Evolutionary conservation across 805 yeast genomes (phyloP), one percentile per base, ranked within the genome.

Genomic region (Wickerhamomyces sydowiorum): DNA sequence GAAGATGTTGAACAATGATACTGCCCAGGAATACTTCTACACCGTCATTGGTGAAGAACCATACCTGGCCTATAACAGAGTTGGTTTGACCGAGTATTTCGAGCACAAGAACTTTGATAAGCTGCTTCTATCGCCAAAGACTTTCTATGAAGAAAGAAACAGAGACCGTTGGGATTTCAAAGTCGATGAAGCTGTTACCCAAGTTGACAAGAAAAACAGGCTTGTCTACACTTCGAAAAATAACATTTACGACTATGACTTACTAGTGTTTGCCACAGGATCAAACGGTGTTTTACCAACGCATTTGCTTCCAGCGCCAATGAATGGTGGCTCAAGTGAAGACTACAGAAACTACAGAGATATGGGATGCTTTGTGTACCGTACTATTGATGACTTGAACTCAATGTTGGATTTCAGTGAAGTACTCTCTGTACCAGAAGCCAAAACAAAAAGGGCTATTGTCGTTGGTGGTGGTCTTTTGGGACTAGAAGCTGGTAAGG

Each of bases 401-500:
- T 33, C 51, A 1, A 59, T 63, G 60, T 45, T 63, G 3, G 25
- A 33, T 12, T 62, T 52, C 39, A 44, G 59, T 35, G 56, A 52
- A 2, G 35, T 32, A 7, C 34, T 43, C 10, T 18, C 38, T 7
- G 19, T 18, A 3, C 7, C 39, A 14, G 43, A 43, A 14, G 43
- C 30, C 13, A 17, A 23, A 17, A 33, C 33, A 5, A 51, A 53
- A 35, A 45, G 56, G 17, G 65, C 65, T 2, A 48, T 60, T 19
- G 64, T 61, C 33, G 64, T 61, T 34, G 67, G 63, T 25, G 66
- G 66, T 39, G 66, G 66, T 7, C 46, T 62, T 3, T 44, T 61
- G 14, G 66, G 66, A 9, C 45, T 64, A 18, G 68, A 64, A 41
- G 69, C 69, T 15, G 67, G 66, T 15, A 62, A 64, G 41, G 67